Conservation (phyloP, 805 yeast species). For the Debaryomyces castellii region DNA sequence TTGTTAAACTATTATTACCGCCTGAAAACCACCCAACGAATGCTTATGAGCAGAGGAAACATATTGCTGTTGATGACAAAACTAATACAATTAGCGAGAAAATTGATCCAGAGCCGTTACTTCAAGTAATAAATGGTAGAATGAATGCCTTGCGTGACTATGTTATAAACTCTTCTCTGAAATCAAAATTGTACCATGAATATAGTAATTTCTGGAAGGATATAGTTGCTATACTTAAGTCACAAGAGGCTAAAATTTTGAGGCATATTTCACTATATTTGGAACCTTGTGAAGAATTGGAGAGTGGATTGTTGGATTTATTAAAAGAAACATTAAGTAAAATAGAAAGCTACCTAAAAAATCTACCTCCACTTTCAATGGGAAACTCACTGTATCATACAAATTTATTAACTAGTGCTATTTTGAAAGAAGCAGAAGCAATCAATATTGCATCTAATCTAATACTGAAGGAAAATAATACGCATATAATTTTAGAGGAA, state of each 20-base stretch:
- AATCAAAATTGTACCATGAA: slow-evolving; percentile 28
- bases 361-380: not conserved
- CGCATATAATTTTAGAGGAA: slow-evolving; percentile 1
- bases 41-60: not conserved
- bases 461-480: slow-evolving; percentile 7
- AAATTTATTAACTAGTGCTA: slow-evolving; percentile 5
- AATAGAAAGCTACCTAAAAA: not conserved
- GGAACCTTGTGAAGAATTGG: slow-evolving; percentile 5
- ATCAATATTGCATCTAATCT: slow-evolving; percentile 12
- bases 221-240: slow-evolving; percentile 14
- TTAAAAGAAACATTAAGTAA: slow-evolving; percentile 4
- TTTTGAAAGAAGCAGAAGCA: slow-evolving; percentile 23
- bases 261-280: slow-evolving; percentile 11
- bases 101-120: slow-evolving; percentile 34
- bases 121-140: slow-evolving; percentile 27
- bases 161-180: slow-evolving; percentile 20
- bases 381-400: not conserved
- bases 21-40: not conserved
- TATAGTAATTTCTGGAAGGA: slow-evolving; percentile 30
- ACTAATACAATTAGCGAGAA: slow-evolving; percentile 33
- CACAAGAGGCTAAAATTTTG: slow-evolving; percentile 26
- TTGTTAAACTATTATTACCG: slow-evolving; percentile 9
- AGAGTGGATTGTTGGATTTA: slow-evolving; percentile 4
- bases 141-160: slow-evolving; percentile 26
- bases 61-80: slow-evolving; percentile 27